These are phyloP conservation scores for Linnemannia schmuckeri DNA, from an alignment of 192 early-diverging fungal species.

Conservation along the genomic window DNA sequence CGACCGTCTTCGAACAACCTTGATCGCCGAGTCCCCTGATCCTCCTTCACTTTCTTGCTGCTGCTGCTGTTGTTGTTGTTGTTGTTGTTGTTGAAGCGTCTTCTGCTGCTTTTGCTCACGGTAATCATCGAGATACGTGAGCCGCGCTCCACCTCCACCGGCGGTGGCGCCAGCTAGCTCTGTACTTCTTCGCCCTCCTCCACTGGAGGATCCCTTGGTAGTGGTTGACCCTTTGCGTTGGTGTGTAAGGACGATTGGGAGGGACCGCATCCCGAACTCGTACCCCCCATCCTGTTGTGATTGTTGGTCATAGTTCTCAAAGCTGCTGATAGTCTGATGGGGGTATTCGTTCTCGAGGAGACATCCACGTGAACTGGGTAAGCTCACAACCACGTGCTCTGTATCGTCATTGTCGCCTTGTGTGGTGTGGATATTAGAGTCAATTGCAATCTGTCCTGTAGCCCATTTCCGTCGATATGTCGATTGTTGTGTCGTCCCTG, in stretches of 20 bases:
- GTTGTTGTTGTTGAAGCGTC: background rate
- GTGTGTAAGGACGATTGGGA: background rate
- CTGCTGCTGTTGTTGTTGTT: background rate
- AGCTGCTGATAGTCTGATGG: background rate
- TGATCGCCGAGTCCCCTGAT: background rate
- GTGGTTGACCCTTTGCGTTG: too few species aligned
- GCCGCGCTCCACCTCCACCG: background rate
- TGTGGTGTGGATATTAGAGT: conserved; percentile 4
- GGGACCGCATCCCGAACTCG: background rate
- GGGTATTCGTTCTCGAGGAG: conserved; percentile 19
- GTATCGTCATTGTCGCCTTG: background rate
- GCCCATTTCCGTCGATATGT: conserved; percentile 14
- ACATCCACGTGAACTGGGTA: conserved; percentile 33
- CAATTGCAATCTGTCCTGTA: conserved; percentile 10
- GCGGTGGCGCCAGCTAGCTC: background rate
- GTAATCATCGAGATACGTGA: conserved; percentile 35
- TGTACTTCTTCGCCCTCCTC: background rate
- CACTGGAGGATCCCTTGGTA: background rate
- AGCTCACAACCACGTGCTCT: conserved; percentile 13
- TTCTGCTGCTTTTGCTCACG: conserved; percentile 30
- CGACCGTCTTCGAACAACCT: background rate
- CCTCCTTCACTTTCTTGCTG: background rate
- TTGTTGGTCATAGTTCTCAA: background rate
- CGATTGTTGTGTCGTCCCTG: background rate
- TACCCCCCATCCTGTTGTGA: background rate